Evolutionary conservation across 371 early-diverging fungal genomes (phyloP), one percentile per base, ranked within the genome.

Genomic region (Basidiobolus meristosporus): DNA sequence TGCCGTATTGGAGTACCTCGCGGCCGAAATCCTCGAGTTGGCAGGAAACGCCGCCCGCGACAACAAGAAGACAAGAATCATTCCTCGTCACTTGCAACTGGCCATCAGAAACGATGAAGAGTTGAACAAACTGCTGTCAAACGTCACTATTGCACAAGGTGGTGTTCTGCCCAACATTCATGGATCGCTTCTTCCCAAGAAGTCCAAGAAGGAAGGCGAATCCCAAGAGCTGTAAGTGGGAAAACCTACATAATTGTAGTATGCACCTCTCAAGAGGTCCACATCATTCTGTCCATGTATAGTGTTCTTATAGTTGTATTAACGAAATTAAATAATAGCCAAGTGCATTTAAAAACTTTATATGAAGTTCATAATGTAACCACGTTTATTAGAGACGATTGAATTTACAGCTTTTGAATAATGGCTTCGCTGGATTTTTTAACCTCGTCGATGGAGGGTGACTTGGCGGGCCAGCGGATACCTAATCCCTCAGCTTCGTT

Each of bases 91-190:
- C 63, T 58, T 87, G 45, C 84, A 84, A 57, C 71, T 84, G 46
- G 90, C 92, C 68, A 85, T 89, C 68, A 76, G 89, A 51, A 90
- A 88, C 70, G 91, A 90, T 64, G 90, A 89, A 63, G 92, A 91
- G 65, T 70, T 90, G 63, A 88, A 87, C 78, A 87, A 89, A 69
- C 66, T 95, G 46, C 79, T 91, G 41, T 82, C 81, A 47, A 74
- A 75, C 53, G 87, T 84, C 43, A 81, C 82, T 45, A 83, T 83
- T 48, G 80, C 87, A 48, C 80, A 78, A 64, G 83, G 83, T 60
- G 83, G 83, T 72, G 81, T 84, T 42, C 60, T 83, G 49, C 87
- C 87, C 63, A 80, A 82, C 70, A 83, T 83, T 60, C 79, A 77
- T 53, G 65, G 70, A 51, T 63, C 58, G 38, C 64, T 76, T 45